A percentile compares a stretch with the other conserved stretches of the same genome.
phyloP scores from a whole-genome alignment of 2,329 filamentous ascomycete species.

The Xylariaceae sp. region DNA sequence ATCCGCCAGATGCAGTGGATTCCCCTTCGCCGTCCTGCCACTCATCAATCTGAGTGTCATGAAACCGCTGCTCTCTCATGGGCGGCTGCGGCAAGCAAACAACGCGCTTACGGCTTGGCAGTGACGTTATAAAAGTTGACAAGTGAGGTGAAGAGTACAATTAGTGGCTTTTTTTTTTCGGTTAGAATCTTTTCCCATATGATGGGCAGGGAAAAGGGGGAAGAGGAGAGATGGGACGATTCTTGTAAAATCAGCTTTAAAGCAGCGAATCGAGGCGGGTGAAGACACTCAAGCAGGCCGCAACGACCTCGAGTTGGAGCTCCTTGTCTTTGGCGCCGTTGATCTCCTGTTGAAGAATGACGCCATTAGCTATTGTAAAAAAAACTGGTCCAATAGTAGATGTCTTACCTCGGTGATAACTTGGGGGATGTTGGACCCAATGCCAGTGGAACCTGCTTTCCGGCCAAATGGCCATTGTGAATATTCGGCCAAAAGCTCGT shows the following conservation, averaged over 20 bases:
- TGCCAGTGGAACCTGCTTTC: conserved; percentile 72
- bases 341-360: conserved; percentile 56
- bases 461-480: conserved; percentile 95
- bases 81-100: not conserved
- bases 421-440: conserved; percentile 88
- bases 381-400: not conserved
- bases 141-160: conserved; percentile 1
- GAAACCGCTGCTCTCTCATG: conserved; percentile 5
- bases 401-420: conserved; percentile 66
- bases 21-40: conserved; percentile 1
- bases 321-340: conserved; percentile 87
- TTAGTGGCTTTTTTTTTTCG: not conserved
- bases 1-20: not conserved
- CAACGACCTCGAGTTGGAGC: conserved; percentile 93
- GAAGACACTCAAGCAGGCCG: conserved; percentile 94
- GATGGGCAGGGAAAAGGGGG: not conserved
- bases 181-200: conserved; percentile 3
- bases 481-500: conserved; percentile 92
- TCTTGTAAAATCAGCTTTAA: conserved; percentile 40
- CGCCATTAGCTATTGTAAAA: conserved; percentile 9
- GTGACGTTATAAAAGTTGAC: conserved; percentile 3
- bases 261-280: conserved; percentile 94
- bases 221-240: conserved; percentile 6
- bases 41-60: conserved; percentile 11
- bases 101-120: not conserved